Evolutionary conservation across 1,139 yeast genomes (phyloP).

Genomic region (Meyerozyma elateridarum): DNA sequence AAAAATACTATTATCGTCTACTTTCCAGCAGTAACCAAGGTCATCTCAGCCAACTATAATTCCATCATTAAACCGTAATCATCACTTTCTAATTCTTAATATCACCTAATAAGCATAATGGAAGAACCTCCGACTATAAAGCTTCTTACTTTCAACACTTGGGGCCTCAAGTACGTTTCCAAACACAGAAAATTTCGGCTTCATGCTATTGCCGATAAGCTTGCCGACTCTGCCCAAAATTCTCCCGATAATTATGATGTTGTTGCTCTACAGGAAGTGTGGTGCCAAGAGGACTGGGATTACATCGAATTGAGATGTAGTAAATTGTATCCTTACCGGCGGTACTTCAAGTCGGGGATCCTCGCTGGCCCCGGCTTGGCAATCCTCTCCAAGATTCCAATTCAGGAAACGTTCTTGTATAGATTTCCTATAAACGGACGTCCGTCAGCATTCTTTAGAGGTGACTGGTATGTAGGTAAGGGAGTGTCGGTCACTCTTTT

Average conservation of each 20-base stretch:
- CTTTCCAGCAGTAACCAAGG: no score
- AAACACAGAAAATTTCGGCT: conserved; percentile 62
- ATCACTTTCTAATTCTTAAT: no score
- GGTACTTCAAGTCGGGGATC: conserved; percentile 79
- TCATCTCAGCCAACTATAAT: no score
- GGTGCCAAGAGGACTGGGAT: conserved; percentile 85
- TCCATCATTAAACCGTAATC: no score
- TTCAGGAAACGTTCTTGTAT: conserved; percentile 69
- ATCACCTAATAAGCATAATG: no score
- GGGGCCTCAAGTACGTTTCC: conserved; percentile 89
- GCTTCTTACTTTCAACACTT: conserved; percentile 66
- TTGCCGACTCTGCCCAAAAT: conserved; percentile 36
- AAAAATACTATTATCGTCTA: no score
- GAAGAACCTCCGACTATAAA: conserved; percentile 23
- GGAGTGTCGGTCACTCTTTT: conserved; percentile 74
- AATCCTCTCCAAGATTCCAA: conserved; percentile 77
- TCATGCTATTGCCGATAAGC: conserved; percentile 64
- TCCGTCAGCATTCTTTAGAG: conserved; percentile 88
- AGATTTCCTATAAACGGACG: conserved; percentile 91
- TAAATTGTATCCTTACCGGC: conserved; percentile 53
- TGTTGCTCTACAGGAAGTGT: conserved; percentile 86
- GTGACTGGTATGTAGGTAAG: conserved; percentile 98
- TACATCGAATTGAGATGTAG: conserved; percentile 47
- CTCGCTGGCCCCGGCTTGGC: conserved; percentile 92
- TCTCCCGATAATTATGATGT: conserved; percentile 61